phyloP scores from a whole-genome alignment of 1,284 basidiomycete species.

The Exsudoporus floridanus region DNA sequence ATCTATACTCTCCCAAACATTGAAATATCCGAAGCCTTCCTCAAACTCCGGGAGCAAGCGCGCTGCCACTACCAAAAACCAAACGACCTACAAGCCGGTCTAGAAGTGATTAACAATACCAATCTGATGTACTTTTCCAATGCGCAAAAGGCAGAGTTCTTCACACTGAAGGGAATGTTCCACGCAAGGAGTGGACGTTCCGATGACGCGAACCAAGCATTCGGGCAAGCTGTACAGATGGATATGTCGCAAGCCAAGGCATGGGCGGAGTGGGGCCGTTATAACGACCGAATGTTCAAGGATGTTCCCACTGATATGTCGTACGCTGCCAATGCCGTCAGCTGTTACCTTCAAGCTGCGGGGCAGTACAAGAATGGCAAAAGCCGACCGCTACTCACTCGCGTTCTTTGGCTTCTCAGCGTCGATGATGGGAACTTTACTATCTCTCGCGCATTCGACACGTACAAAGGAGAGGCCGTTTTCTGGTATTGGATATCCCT shows the following conservation, averaged over 20 bases:
- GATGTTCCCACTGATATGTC: slow-evolving; percentile 73
- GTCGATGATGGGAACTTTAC: slow-evolving; percentile 80
- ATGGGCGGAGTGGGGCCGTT: slow-evolving; percentile 99
- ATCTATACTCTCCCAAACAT: slow-evolving; percentile 99
- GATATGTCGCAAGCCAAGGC: slow-evolving; percentile 95
- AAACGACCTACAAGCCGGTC: slow-evolving; percentile 88
- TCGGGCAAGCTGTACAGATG: slow-evolving; percentile 93
- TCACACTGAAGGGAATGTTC: slow-evolving; percentile 99
- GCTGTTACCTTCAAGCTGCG: slow-evolving; percentile 97
- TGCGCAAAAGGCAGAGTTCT: slow-evolving; percentile 97
- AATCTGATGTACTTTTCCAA: slow-evolving; percentile 98
- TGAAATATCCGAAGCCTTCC: slow-evolving; percentile 99
- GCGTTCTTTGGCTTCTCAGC: slow-evolving; percentile 96
- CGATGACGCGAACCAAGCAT: slow-evolving; percentile 92
- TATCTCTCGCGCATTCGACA: slow-evolving; percentile 91
- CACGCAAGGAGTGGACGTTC: slow-evolving; percentile 84
- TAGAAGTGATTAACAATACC: slow-evolving; percentile 99
- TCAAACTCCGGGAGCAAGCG: slow-evolving; percentile 99
- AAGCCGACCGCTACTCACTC: slow-evolving; percentile 86
- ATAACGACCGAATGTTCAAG: slow-evolving; percentile 92
- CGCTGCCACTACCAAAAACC: slow-evolving; percentile 97
- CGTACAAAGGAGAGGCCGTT: slow-evolving; percentile 94
- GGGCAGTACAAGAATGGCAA: slow-evolving; percentile 95
- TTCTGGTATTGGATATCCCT: slow-evolving; percentile 99
- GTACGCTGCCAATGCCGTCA: slow-evolving; percentile 88